Evolutionary conservation across 495 filamentous ascomycete species (phyloP).

Genomic region (Penicillium pancosmium): DNA sequence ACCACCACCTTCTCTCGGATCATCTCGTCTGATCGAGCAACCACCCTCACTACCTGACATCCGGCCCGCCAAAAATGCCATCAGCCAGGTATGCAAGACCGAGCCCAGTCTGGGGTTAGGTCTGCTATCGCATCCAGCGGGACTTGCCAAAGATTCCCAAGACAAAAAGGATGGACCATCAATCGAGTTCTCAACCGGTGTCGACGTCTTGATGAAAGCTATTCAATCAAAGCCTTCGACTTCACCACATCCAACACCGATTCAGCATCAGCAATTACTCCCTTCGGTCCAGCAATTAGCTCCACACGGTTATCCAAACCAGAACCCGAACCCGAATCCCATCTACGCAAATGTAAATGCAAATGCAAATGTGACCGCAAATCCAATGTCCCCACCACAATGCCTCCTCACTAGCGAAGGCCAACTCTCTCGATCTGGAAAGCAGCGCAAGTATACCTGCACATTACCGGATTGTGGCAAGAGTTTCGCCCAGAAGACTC

Average conservation of each 20-base stretch:
- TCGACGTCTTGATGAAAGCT: constrained; percentile 90
- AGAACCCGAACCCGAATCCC: too few relatives aligned
- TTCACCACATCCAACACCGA: background rate
- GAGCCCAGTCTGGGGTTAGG: background rate
- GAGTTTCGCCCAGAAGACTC: constrained; percentile 88
- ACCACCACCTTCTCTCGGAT: constrained; percentile 27
- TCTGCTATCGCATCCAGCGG: background rate
- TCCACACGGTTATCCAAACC: constrained; percentile 18
- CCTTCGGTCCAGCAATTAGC: constrained; percentile 41
- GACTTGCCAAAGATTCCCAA: background rate
- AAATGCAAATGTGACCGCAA: too few relatives aligned
- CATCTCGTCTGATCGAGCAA: constrained; percentile 38
- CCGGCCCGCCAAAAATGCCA: constrained; percentile 45
- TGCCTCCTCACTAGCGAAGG: constrained; percentile 32
- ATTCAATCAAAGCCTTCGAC: constrained; percentile 72
- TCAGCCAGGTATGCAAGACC: constrained; percentile 33
- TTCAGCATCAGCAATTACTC: constrained; percentile 37
- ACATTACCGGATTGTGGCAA: constrained; percentile 75
- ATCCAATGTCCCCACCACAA: constrained; percentile 32
- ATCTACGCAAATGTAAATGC: too few relatives aligned
- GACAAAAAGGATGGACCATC: constrained; percentile 35
- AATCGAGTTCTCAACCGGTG: constrained; percentile 72
- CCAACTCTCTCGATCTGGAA: constrained; percentile 35
- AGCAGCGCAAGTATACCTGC: constrained; percentile 68
- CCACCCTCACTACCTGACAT: constrained; percentile 41